Evolutionary conservation across 371 early-diverging fungal species (phyloP).

Genomic region (Encephalitozoon hellem): DNA sequence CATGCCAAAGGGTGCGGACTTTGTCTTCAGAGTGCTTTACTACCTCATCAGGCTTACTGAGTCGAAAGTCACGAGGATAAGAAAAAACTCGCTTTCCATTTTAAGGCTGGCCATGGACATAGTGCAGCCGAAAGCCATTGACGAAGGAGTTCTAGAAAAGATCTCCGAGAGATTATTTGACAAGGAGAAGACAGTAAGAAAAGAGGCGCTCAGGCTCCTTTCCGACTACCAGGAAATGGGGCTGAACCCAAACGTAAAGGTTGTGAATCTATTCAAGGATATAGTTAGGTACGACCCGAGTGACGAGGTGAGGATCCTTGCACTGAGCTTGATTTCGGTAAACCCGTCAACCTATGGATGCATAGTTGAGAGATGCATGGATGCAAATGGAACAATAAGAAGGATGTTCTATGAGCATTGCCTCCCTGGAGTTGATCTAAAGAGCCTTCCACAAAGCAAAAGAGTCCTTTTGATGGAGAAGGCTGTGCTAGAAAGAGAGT

Average conservation of each 20-base stretch:
- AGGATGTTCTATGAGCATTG: conserved; percentile 37
- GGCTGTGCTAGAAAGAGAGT: conserved; percentile 40
- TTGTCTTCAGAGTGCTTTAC: neutral
- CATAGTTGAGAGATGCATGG: conserved; percentile 39
- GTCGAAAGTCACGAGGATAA: conserved; percentile 11
- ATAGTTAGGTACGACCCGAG: conserved; percentile 36
- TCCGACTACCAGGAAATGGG: conserved; percentile 22
- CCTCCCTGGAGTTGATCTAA: conserved; percentile 34
- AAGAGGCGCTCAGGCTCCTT: conserved; percentile 40
- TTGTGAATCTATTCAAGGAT: conserved; percentile 43
- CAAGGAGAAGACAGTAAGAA: conserved; percentile 49
- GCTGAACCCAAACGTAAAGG: conserved; percentile 16
- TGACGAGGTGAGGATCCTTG: conserved; percentile 32
- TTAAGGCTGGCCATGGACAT: neutral
- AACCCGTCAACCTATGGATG: conserved; percentile 20
- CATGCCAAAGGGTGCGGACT: neutral
- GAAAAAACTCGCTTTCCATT: conserved; percentile 28
- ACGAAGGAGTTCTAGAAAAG: conserved; percentile 17
- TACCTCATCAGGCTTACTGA: conserved; percentile 8
- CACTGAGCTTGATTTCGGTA: conserved; percentile 14
- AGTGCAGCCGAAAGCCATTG: neutral
- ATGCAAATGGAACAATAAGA: conserved; percentile 37
- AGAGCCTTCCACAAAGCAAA: neutral
- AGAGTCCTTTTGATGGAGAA: conserved; percentile 35
- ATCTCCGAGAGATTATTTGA: conserved; percentile 50